These are phyloP conservation scores for Gypsophila paniculata DNA, from an alignment of 179 eudicot genomes.

Conservation along the genomic window DNA sequence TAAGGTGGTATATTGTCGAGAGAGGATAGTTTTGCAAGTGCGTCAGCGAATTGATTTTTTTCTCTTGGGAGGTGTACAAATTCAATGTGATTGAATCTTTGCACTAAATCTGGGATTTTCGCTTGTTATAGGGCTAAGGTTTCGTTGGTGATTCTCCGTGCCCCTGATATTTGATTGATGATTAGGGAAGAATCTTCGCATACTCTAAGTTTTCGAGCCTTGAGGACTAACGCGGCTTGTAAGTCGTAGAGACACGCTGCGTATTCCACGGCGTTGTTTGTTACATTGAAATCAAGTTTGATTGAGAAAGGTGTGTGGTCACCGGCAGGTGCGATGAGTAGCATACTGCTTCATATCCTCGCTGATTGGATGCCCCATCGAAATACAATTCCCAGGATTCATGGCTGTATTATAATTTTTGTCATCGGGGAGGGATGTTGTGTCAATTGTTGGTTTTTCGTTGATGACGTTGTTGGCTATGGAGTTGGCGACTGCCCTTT, in stretches of 20 bases:
- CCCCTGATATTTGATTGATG: neutral
- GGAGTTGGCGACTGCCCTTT: neutral
- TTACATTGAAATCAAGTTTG: neutral
- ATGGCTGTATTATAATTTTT: too few species aligned
- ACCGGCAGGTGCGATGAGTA: neutral
- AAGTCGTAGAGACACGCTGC: neutral
- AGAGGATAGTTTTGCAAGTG: neutral
- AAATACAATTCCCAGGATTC: too few species aligned
- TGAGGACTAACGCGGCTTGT: neutral
- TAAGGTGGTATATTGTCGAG: neutral
- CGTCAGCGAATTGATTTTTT: too few species aligned
- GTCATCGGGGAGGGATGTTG: neutral
- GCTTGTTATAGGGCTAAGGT: neutral
- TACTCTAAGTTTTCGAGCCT: neutral
- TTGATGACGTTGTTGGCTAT: neutral
- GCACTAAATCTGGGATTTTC: too few species aligned
- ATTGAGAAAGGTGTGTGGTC: neutral
- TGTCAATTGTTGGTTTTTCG: neutral
- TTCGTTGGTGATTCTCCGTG: neutral
- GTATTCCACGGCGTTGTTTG: too few species aligned
- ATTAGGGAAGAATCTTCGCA: neutral
- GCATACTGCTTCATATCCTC: neutral
- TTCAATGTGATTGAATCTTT: neutral
- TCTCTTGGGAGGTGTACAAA: neutral
- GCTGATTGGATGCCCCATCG: neutral